Evolutionary conservation across 1,284 basidiomycete species (phyloP).

Genomic region (Flammula alnicola): DNA sequence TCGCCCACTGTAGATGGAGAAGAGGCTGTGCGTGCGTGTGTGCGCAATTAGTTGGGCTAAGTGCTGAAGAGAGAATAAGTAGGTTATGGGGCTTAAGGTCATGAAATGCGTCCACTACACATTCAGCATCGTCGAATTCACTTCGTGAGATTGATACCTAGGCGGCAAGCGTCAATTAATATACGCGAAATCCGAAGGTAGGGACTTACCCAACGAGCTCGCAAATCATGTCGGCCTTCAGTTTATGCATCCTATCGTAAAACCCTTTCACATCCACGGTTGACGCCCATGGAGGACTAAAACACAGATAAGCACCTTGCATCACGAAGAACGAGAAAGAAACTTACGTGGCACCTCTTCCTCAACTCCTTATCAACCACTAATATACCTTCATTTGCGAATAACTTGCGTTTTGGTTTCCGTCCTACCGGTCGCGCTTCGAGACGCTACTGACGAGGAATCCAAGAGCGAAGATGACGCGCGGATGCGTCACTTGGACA

Average conservation of each 20-base stretch:
- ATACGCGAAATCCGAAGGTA: neutral
- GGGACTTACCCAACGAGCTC: conserved; percentile 60
- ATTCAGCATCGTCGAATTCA: conserved; percentile 66
- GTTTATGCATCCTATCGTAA: conserved; percentile 54
- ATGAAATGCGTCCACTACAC: conserved; percentile 35
- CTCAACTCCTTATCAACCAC: conserved; percentile 51
- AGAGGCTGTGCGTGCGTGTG: conserved; percentile 60
- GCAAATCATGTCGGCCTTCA: conserved; percentile 72
- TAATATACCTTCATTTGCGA: conserved; percentile 65
- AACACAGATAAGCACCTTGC: conserved; percentile 11
- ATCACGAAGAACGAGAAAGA: neutral
- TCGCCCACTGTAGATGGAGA: conserved; percentile 58
- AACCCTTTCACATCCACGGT: conserved; percentile 53
- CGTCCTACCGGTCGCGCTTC: conserved; percentile 73
- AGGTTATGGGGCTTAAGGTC: neutral
- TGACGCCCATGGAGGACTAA: conserved; percentile 51
- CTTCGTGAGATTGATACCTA: conserved; percentile 68
- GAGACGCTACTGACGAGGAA: conserved; percentile 68
- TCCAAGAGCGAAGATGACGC: conserved; percentile 61
- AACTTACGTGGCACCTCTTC: conserved; percentile 38
- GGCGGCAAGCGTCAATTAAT: neutral
- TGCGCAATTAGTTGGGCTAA: conserved; percentile 63
- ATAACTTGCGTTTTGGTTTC: conserved; percentile 71
- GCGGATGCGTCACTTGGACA: conserved; percentile 69
- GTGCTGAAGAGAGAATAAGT: conserved; percentile 37